Base-by-base conservation (phyloP, 495 filamentous ascomycete species). In the Acidiella bohemica region DNA sequence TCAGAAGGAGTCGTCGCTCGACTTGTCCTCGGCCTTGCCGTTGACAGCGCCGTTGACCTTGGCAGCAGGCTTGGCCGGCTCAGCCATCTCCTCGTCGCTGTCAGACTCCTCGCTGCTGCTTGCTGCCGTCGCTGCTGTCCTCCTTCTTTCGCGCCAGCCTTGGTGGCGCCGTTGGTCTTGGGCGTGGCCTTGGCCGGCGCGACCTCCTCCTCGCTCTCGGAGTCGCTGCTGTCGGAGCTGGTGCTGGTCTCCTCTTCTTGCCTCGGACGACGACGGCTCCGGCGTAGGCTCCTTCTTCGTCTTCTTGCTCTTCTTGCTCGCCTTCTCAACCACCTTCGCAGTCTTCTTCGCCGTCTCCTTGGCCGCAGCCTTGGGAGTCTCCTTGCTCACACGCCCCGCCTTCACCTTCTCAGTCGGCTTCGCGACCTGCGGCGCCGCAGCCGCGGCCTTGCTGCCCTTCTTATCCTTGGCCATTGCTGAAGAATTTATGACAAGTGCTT, bases 281-380 rank as follows among this genome's bases (percentile, higher is more conserved):
- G 59, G 68, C 55, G 47, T 62, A 37, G 67, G 59, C 47, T 52
- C 59, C 62, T 70, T 69, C 65, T 70, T 73, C 37, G 57, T 38
- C 49, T 59, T 61, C 53, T 65, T 61, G 39, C 53, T 32, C 49
- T 42, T 47, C 50, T 56, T 61, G 36, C 54, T 28, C 36, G 32
- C 39, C 46, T 56, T 56, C 25, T 39, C 57, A 47, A 53, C 59
- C 44, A 57, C 58, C 36, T 63, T 63, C 14, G 54, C 50, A 11
- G 60, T 53, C 53, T 70, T 43, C 35, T 51, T 47, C 13, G 39
- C 49, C 29, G 32, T 41, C 24, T 39, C 45, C 47, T 41, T 48
- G 12, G 55, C 55, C 16, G 55, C 50, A 18, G 60, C 58, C 51
- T 65, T 68, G 16, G 61, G 47, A 11, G 54, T 45, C 41, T 62